Percentiles rank a stretch among this genome's conserved stretches.
phyloP scores from a whole-genome alignment of 208 protist genomes.

The Trypanosoma vivax region DNA sequence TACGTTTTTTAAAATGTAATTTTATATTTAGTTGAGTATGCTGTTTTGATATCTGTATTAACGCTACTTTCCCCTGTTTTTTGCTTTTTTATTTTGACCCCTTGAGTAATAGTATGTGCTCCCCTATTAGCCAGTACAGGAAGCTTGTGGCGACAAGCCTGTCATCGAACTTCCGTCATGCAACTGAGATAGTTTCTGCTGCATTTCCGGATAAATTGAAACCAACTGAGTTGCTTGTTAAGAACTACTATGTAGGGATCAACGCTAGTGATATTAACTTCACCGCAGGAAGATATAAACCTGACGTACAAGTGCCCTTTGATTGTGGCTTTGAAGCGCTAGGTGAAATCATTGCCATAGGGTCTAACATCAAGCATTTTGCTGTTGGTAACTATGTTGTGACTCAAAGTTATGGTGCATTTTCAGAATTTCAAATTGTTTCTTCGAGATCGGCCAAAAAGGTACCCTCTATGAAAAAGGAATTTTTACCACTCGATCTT shows the following conservation, averaged over 20 bases:
- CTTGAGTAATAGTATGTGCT: neutral
- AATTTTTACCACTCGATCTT: constrained; percentile 72
- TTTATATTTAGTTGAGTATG: constrained; percentile 3
- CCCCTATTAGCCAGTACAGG: constrained; percentile 9
- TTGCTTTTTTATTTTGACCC: constrained; percentile 12
- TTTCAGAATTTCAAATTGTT: constrained; percentile 58
- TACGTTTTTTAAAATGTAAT: neutral
- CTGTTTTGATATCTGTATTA: neutral
- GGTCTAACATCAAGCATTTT: constrained; percentile 35
- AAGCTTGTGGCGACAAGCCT: constrained; percentile 61
- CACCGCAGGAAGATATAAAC: constrained; percentile 73
- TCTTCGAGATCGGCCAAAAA: constrained; percentile 15
- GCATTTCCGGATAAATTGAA: constrained; percentile 33
- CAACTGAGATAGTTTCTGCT: constrained; percentile 32
- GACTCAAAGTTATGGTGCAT: constrained; percentile 71
- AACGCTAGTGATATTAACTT: constrained; percentile 90
- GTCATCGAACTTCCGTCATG: constrained; percentile 66
- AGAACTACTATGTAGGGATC: constrained; percentile 74
- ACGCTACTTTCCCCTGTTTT: neutral
- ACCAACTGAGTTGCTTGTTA: constrained; percentile 65
- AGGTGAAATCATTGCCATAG: constrained; percentile 62
- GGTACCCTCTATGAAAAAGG: constrained; percentile 34
- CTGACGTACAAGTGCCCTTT: constrained; percentile 67
- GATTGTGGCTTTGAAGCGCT: constrained; percentile 83
- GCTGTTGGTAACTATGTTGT: constrained; percentile 50